Conservation (phyloP, 1,139 yeast species). For the Suhomyces terraborum region DNA sequence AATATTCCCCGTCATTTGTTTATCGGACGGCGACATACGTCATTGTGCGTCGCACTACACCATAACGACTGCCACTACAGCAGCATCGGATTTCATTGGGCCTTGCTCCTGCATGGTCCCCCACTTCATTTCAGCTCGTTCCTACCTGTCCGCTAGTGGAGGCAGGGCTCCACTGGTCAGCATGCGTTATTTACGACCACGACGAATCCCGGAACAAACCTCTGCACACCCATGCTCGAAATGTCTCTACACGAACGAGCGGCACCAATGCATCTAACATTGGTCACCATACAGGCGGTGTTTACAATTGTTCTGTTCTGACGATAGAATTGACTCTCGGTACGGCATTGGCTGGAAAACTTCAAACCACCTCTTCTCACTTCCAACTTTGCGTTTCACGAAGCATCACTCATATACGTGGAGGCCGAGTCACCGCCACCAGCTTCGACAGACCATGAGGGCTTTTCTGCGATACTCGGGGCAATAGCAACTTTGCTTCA, state of each 20-base stretch:
- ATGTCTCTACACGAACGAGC: background rate
- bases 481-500: too few relatives aligned
- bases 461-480: too few relatives aligned
- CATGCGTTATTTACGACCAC: background rate
- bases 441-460: too few relatives aligned
- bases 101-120: slow-evolving; percentile 2
- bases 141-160: too few relatives aligned
- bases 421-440: too few relatives aligned
- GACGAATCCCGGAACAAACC: too few relatives aligned
- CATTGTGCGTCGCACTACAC: background rate
- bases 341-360: too few relatives aligned
- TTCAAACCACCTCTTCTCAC: background rate
- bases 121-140: too few relatives aligned
- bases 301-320: too few relatives aligned
- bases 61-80: too few relatives aligned
- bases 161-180: background rate
- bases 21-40: background rate
- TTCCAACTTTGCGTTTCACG: background rate
- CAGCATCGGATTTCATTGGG: background rate
- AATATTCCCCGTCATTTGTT: background rate
- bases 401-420: too few relatives aligned
- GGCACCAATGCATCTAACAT: background rate
- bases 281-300: too few relatives aligned
- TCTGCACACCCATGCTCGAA: background rate
- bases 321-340: background rate